Conservation (phyloP, 2,329 filamentous ascomycete genomes). For the Pyrenophora graminea region DNA sequence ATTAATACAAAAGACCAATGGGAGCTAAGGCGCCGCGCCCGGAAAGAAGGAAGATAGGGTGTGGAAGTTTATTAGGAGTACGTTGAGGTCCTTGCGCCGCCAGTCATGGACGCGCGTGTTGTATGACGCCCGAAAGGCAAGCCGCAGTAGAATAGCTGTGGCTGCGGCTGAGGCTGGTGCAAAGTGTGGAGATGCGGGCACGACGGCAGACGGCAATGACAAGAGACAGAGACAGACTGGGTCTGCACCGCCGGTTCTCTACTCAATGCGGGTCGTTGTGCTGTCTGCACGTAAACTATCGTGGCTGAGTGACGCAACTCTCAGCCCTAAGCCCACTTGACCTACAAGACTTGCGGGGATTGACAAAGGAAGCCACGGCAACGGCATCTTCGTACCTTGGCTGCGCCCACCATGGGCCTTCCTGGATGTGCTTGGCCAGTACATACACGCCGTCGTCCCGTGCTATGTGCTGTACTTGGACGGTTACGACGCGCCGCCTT, state of each 20-base stretch:
- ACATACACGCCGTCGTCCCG: too few relatives aligned
- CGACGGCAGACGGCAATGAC: slow-evolving; percentile 3
- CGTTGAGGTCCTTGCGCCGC: slow-evolving; percentile 6
- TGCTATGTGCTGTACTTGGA: too few relatives aligned
- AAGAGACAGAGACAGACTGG: slow-evolving; percentile 9
- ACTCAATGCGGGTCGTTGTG: slow-evolving; percentile 16
- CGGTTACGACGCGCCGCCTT: too few relatives aligned
- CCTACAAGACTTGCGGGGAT: slow-evolving; percentile 5
- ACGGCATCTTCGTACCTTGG: slow-evolving; percentile 22
- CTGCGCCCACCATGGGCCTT: neutral
- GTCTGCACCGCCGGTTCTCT: slow-evolving; percentile 17
- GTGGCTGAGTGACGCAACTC: slow-evolving; percentile 31
- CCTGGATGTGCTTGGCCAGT: too few relatives aligned
- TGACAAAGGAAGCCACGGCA: slow-evolving; percentile 21
- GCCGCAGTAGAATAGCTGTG: slow-evolving; percentile 18
- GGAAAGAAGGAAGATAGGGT: slow-evolving; percentile 5
- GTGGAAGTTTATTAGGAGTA: slow-evolving; percentile 4
- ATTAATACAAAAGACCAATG: slow-evolving; percentile 10
- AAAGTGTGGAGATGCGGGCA: slow-evolving; percentile 15
- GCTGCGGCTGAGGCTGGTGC: slow-evolving; percentile 28
- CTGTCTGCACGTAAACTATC: slow-evolving; percentile 23
- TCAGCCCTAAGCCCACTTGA: slow-evolving; percentile 20
- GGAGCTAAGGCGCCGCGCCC: slow-evolving; percentile 12
- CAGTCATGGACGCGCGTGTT: slow-evolving; percentile 29
- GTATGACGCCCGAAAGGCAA: slow-evolving; percentile 32